Evolutionary conservation across 2,329 filamentous ascomycete species (phyloP).

Genomic region (Pestalotiopsis sp.): DNA sequence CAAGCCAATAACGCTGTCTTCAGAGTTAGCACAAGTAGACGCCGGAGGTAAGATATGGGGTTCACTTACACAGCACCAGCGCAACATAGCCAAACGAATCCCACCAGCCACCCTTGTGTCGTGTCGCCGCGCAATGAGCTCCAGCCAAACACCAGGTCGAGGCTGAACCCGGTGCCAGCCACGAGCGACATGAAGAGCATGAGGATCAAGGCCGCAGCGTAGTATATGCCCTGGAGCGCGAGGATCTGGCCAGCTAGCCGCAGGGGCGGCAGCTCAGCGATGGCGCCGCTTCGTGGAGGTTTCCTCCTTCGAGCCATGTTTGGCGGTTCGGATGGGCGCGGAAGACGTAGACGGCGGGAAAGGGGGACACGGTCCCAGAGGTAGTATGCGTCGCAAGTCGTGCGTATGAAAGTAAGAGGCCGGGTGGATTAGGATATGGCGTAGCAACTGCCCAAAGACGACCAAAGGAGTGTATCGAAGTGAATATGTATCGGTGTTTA

Average conservation of each 20-base stretch:
- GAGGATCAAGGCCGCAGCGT: constrained; percentile 50
- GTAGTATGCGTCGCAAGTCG: neutral
- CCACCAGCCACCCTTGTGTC: constrained; percentile 62
- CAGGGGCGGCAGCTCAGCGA: constrained; percentile 62
- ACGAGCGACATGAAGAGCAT: constrained; percentile 62
- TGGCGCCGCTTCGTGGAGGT: constrained; percentile 61
- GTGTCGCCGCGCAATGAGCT: constrained; percentile 61
- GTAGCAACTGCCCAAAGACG: neutral
- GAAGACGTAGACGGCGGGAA: neutral
- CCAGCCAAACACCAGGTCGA: constrained; percentile 61
- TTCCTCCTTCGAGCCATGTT: constrained; percentile 55
- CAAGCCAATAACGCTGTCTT: constrained; percentile 74
- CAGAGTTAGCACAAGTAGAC: neutral
- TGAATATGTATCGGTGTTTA: neutral
- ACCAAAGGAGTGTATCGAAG: constrained; percentile 13
- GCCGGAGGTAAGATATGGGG: constrained; percentile 20
- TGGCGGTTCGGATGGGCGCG: neutral
- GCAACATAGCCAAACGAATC: constrained; percentile 56
- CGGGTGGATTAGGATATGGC: neutral
- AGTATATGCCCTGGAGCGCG: constrained; percentile 58
- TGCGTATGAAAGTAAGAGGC: neutral
- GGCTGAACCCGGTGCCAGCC: constrained; percentile 54
- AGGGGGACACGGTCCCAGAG: neutral
- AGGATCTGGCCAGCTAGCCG: constrained; percentile 62
- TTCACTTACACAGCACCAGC: constrained; percentile 56